A percentile compares a stretch with the other conserved stretches of the same genome.
phyloP scores from a whole-genome alignment of 768 basidiomycete species.

The Trametes cinnabarina region DNA sequence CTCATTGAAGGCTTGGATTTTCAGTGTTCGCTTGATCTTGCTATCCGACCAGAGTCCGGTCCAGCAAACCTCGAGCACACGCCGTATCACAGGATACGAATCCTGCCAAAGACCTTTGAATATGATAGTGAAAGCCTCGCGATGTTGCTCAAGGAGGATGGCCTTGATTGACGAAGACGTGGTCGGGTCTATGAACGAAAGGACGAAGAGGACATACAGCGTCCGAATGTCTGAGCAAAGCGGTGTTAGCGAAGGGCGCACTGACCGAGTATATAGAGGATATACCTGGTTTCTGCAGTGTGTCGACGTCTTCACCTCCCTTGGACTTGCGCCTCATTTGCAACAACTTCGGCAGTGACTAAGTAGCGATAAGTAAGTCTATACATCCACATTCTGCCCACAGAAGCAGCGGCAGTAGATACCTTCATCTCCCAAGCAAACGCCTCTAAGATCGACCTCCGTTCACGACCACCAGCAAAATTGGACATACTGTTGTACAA shows the following conservation, averaged over 20 bases:
- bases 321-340: constrained; percentile 67
- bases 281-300: constrained; percentile 58
- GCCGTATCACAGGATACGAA: constrained; percentile 56
- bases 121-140: constrained; percentile 60
- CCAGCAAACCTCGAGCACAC: constrained; percentile 74
- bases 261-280: not conserved
- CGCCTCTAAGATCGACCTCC: constrained; percentile 57
- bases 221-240: constrained; percentile 69
- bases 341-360: constrained; percentile 68
- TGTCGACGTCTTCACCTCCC: constrained; percentile 35
- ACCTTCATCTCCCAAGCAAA: constrained; percentile 84
- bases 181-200: constrained; percentile 63
- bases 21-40: constrained; percentile 67
- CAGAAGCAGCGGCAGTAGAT: too few species aligned
- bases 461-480: constrained; percentile 66
- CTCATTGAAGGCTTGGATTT: constrained; percentile 72
- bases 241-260: not conserved
- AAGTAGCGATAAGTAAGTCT: not conserved
- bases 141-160: constrained; percentile 67
- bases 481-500: constrained; percentile 58
- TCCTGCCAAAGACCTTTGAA: constrained; percentile 75
- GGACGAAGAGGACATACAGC: constrained; percentile 65
- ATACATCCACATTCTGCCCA: too few species aligned
- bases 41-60: constrained; percentile 71
- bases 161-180: constrained; percentile 53